Evolutionary conservation across 768 basidiomycete genomes (phyloP).

Genomic region (Sarcodon aspratus): DNA sequence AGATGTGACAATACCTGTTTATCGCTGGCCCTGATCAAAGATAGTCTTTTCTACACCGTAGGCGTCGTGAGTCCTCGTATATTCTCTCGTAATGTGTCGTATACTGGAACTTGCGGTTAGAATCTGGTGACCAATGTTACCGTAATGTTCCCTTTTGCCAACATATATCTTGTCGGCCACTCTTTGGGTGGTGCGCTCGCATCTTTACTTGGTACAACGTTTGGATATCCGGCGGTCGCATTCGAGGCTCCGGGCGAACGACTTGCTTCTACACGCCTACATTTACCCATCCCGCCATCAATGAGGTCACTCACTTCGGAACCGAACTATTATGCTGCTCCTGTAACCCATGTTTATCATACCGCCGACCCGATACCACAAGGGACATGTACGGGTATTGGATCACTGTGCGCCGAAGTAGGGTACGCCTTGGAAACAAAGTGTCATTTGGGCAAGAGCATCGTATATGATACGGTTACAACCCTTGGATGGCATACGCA

Average conservation of each 20-base stretch:
- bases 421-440: conserved; percentile 56
- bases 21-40: conserved; percentile 71
- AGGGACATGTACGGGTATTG: conserved; percentile 37
- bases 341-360: conserved; percentile 41
- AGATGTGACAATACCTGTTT: conserved; percentile 77
- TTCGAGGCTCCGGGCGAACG: conserved; percentile 60
- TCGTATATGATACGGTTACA: conserved; percentile 60
- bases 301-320: neutral
- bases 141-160: conserved; percentile 42
- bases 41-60: conserved; percentile 85
- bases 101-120: conserved; percentile 14
- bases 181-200: conserved; percentile 58
- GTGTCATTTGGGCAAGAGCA: conserved; percentile 52
- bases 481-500: conserved; percentile 50
- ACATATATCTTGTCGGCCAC: conserved; percentile 53
- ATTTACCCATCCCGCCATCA: conserved; percentile 43
- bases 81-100: neutral
- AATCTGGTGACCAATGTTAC: conserved; percentile 48
- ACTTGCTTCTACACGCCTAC: conserved; percentile 47
- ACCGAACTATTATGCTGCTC: conserved; percentile 8
- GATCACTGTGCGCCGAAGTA: conserved; percentile 43
- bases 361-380: conserved; percentile 65
- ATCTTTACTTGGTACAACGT: conserved; percentile 50
- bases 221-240: conserved; percentile 52
- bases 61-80: conserved; percentile 52